A percentile compares a stretch with the other conserved stretches of the same genome.
Conservation (phyloP, 495 filamentous ascomycete genomes). For the Bathelium albidoporum region DNA sequence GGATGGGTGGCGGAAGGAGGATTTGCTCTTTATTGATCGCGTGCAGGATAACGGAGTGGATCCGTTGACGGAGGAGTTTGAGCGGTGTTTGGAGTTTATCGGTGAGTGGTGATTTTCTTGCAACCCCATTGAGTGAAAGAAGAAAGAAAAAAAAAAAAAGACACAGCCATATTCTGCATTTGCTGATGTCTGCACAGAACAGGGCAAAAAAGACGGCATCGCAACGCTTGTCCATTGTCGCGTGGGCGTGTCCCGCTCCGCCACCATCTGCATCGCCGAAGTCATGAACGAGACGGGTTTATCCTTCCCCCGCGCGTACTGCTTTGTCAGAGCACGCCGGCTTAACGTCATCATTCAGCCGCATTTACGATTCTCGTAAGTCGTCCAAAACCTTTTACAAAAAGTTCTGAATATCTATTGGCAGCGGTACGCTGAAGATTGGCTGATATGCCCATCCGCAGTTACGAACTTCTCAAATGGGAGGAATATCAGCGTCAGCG, state of each 20-base stretch:
- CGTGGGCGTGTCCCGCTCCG: slow-evolving; percentile 87
- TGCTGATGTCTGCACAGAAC: slow-evolving; percentile 54
- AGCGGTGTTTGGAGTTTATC: slow-evolving; percentile 81
- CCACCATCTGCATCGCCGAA: slow-evolving; percentile 96
- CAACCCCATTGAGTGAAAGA: too few species aligned
- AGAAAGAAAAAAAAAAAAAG: too few species aligned
- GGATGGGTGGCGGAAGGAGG: slow-evolving; percentile 53
- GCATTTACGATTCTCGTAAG: slow-evolving; percentile 57
- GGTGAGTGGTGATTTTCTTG: slow-evolving; percentile 45
- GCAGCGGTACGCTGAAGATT: too few species aligned
- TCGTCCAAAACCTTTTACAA: background rate
- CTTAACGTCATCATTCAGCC: slow-evolving; percentile 70
- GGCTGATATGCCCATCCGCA: slow-evolving; percentile 24
- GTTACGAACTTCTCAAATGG: slow-evolving; percentile 77
- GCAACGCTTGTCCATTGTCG: slow-evolving; percentile 96
- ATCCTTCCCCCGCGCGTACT: slow-evolving; percentile 89
- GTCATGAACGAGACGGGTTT: slow-evolving; percentile 74
- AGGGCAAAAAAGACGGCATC: slow-evolving; percentile 59
- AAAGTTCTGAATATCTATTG: background rate
- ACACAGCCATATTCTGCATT: too few species aligned
- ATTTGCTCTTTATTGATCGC: slow-evolving; percentile 64
- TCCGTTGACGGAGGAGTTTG: slow-evolving; percentile 76
- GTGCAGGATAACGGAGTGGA: slow-evolving; percentile 98
- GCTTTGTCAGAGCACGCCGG: slow-evolving; percentile 83
- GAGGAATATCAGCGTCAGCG: slow-evolving; percentile 57